Evolutionary conservation across 768 basidiomycete genomes (phyloP).

Genomic region (Rhizopogon salebrosus): DNA sequence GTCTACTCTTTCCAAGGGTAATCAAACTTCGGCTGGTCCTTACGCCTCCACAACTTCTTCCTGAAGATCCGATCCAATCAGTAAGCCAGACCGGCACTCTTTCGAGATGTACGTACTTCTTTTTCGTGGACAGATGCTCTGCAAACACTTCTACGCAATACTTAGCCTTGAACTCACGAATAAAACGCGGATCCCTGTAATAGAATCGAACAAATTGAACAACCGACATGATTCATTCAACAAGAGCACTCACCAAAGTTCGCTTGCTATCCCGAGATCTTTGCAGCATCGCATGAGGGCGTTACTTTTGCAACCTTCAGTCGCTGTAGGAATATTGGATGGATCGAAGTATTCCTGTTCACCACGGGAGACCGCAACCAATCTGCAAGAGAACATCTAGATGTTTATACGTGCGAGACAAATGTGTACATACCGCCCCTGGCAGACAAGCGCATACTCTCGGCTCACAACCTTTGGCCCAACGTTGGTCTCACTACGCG

Average conservation of each 20-base stretch:
- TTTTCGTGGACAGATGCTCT: constrained; percentile 80
- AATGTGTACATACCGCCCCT: constrained; percentile 62
- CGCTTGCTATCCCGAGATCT: constrained; percentile 92
- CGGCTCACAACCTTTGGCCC: constrained; percentile 83
- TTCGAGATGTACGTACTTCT: constrained; percentile 60
- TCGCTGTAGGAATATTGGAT: constrained; percentile 85
- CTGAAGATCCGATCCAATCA: constrained; percentile 36
- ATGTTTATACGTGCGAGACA: neutral
- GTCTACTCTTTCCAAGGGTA: constrained; percentile 81
- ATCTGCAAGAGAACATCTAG: constrained; percentile 33
- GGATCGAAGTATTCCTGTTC: constrained; percentile 97
- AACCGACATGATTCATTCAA: neutral
- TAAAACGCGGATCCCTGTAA: constrained; percentile 89
- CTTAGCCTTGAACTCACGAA: constrained; percentile 85
- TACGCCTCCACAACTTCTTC: constrained; percentile 89
- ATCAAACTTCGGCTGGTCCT: constrained; percentile 77
- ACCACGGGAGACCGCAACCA: constrained; percentile 87
- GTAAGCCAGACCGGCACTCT: neutral
- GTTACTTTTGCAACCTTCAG: constrained; percentile 93
- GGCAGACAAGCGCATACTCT: constrained; percentile 92
- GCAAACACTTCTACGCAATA: constrained; percentile 82
- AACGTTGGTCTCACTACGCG: constrained; percentile 87
- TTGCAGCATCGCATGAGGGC: constrained; percentile 98
- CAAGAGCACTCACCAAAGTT: constrained; percentile 68
- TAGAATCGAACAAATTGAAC: constrained; percentile 1